phyloP scores from a whole-genome alignment of 257 asterid genomes.

The Solanum chmielewskii region DNA sequence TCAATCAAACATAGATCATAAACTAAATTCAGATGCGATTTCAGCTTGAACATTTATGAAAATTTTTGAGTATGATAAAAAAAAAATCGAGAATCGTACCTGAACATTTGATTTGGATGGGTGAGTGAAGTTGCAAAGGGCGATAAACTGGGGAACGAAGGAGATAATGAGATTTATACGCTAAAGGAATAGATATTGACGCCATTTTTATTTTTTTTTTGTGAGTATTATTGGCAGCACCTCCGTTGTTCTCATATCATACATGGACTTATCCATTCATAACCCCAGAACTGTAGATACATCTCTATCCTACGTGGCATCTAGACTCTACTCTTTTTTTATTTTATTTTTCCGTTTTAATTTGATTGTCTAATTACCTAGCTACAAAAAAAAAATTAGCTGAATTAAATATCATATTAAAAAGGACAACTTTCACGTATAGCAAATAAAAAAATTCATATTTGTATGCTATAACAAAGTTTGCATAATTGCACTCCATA shows the following conservation, averaged over 20 bases:
- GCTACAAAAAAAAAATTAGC: too few species aligned
- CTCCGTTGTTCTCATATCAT: not conserved
- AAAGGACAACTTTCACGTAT: too few species aligned
- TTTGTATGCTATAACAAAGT: too few species aligned
- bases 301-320: constrained; percentile 11
- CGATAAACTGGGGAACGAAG: constrained; percentile 8
- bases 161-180: constrained; percentile 26
- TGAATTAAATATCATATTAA: too few species aligned
- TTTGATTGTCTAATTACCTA: too few species aligned
- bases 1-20: not conserved
- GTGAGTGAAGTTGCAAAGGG: constrained; percentile 11
- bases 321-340: not conserved
- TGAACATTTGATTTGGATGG: constrained; percentile 36
- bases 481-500: too few species aligned
- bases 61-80: not conserved
- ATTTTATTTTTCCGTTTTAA: too few species aligned
- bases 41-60: not conserved
- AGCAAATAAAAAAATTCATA: too few species aligned
- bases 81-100: constrained; percentile 21
- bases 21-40: not conserved
- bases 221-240: not conserved
- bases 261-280: constrained; percentile 7
- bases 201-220: constrained; percentile 8
- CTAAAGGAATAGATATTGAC: constrained; percentile 43
- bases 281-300: not conserved